Base-by-base conservation (phyloP, 2,329 filamentous ascomycete genomes). In the Thelonectria discophora region DNA sequence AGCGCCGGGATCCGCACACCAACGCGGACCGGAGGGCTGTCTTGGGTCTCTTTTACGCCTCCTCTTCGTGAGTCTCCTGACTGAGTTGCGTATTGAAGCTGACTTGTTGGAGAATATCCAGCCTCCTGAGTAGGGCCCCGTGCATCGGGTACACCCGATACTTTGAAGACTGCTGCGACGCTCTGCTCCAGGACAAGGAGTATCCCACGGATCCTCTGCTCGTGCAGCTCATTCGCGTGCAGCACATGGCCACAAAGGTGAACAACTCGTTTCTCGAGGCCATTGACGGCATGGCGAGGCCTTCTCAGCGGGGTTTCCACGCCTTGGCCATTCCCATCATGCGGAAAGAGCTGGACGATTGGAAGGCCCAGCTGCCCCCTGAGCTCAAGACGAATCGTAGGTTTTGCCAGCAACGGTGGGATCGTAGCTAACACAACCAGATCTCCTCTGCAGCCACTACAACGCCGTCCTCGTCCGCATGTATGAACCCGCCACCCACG, bases 11-110 rank as follows among this genome's bases (percentile, higher is more conserved):
- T 3, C 42, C 34, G 17, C 40, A 54, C 30, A 54, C 51, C 2
- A 43, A 32, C 18, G 13, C 15, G 5, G 51, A 20, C 3, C 24
- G 42, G 34, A 18, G 51, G 30, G 40, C 40, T 9, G 51, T 46
- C 12, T 17, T 54, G 13, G 51, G 40, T 9, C 39, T 54, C 18
- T 54, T 45, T 15, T 54, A 54, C 30, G 32, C 46, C 8, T n/a
- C 40, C 32, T 46, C 51, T 12, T 45, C 51, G 51, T 54, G 17
- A 54, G 40, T 53, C 37, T 45, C 39, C 15, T 5, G 15, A 9
- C 17, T 20, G 15, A 49, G 4, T 24, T 24, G 24, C 24, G 7
- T 7, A 24, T 24, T 17, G 5, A 48, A 34, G 34, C 27, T 49
- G n/a, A n/a, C 12, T 20, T 42, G n/a, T 3, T n/a, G 6, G 4